phyloP scores from a whole-genome alignment of 345 rosid species.

The Durio zibethinus region DNA sequence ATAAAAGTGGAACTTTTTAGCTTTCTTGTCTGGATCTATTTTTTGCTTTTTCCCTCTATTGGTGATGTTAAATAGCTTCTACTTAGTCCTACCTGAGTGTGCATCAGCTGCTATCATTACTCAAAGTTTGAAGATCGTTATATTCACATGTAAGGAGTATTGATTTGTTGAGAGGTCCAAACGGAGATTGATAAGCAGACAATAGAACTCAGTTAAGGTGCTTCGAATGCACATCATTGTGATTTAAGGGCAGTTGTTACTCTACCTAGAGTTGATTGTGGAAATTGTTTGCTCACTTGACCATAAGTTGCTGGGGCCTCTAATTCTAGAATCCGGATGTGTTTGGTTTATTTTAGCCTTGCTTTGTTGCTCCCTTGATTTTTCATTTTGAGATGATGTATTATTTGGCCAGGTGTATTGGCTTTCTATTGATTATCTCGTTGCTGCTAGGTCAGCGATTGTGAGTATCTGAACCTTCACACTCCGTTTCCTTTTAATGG shows the following conservation, averaged over 20 bases:
- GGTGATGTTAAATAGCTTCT: neutral
- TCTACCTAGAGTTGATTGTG: neutral
- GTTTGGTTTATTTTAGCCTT: neutral
- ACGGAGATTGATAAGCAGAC: neutral
- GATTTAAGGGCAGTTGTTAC: neutral
- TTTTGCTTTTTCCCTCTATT: neutral
- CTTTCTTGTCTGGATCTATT: neutral
- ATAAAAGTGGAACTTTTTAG: neutral
- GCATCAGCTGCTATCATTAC: neutral
- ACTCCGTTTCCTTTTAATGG: neutral
- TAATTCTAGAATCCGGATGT: neutral
- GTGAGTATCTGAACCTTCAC: constrained; percentile 43
- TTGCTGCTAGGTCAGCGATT: constrained; percentile 78
- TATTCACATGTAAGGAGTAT: neutral
- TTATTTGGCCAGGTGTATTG: constrained; percentile 71
- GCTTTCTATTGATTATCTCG: constrained; percentile 83
- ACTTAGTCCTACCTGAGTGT: neutral
- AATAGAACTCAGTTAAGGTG: neutral
- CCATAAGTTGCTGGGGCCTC: neutral
- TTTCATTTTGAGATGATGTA: constrained; percentile 11
- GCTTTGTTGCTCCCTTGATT: neutral
- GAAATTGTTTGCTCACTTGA: neutral
- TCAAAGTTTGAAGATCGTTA: neutral
- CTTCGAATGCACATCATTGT: neutral
- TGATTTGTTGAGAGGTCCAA: neutral